Conservation (phyloP, 495 filamentous ascomycete species). For the Xylaria venustula region DNA sequence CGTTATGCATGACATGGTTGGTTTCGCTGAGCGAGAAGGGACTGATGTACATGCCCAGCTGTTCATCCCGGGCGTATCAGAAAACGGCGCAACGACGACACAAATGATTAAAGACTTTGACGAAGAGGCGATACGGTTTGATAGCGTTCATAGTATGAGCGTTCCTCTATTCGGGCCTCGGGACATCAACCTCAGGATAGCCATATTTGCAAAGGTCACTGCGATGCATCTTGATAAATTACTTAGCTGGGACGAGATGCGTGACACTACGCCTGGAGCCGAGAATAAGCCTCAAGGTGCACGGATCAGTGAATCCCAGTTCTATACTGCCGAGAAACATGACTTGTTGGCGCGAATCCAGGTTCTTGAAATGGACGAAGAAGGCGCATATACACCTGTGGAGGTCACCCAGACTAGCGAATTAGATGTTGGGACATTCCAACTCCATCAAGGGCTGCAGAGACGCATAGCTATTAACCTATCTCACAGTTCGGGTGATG, state of each 20-base stretch:
- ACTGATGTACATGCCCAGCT: slow-evolving; percentile 95
- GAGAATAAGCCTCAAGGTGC: slow-evolving; percentile 63
- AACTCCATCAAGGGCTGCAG: slow-evolving; percentile 94
- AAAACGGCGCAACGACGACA: slow-evolving; percentile 91
- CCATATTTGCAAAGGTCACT: slow-evolving; percentile 88
- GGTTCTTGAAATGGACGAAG: slow-evolving; percentile 86
- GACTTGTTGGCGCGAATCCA: slow-evolving; percentile 87
- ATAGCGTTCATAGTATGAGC: slow-evolving; percentile 98
- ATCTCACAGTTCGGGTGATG: slow-evolving; percentile 84
- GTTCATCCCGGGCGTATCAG: slow-evolving; percentile 88
- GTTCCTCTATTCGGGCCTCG: slow-evolving; percentile 81
- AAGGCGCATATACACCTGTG: slow-evolving; percentile 86
- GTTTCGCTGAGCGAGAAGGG: slow-evolving; percentile 94
- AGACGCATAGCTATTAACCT: slow-evolving; percentile 82
- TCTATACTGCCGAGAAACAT: slow-evolving; percentile 87
- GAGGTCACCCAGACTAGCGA: slow-evolving; percentile 84
- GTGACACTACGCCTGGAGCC: slow-evolving; percentile 60
- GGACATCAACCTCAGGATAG: slow-evolving; percentile 76
- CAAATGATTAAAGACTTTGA: slow-evolving; percentile 94
- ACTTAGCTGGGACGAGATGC: slow-evolving; percentile 98
- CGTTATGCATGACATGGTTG: slow-evolving; percentile 95
- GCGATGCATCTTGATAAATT: slow-evolving; percentile 96
- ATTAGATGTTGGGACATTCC: slow-evolving; percentile 82
- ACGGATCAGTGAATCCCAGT: slow-evolving; percentile 85
- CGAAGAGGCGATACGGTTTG: slow-evolving; percentile 90